phyloP scores from a whole-genome alignment of 2,329 filamentous ascomycete species.

The Leptodontidium sp. region DNA sequence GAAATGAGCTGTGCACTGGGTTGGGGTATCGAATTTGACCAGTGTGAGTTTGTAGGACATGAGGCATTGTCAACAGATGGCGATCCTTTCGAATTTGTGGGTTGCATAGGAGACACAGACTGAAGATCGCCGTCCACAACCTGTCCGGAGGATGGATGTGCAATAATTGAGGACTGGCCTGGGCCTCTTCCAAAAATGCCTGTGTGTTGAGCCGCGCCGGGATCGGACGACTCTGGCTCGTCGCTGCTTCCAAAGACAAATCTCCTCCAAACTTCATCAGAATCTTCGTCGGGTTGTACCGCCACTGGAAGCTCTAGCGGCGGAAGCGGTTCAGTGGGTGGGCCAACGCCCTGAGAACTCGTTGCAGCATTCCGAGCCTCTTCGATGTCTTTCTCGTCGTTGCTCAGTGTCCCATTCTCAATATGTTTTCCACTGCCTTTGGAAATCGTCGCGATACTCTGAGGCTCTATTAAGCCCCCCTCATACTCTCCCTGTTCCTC shows the following conservation, averaged over 20 bases:
- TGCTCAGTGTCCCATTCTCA: background rate
- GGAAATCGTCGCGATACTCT: background rate
- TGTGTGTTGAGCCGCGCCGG: background rate
- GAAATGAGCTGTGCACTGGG: background rate
- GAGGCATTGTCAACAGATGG: background rate
- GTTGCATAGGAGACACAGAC: background rate
- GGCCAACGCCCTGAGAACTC: background rate
- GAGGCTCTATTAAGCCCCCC: background rate
- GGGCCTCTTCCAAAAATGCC: background rate
- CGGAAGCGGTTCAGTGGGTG: background rate
- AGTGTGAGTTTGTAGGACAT: background rate
- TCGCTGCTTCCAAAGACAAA: slow-evolving; percentile 43
- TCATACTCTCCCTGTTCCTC: background rate
- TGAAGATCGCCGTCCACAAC: background rate
- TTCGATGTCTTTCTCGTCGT: background rate
- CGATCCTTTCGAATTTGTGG: background rate
- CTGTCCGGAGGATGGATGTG: slow-evolving; percentile 15
- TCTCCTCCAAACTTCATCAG: slow-evolving; percentile 42
- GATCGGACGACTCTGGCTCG: slow-evolving; percentile 16
- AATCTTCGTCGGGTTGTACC: slow-evolving; percentile 20
- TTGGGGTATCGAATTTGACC: no score
- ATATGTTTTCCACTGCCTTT: no score
- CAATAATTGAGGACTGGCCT: slow-evolving; percentile 6
- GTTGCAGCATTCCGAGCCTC: background rate
- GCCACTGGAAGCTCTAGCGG: background rate